A percentile compares a stretch with the other conserved stretches of the same genome.
Evolutionary conservation across 192 early-diverging fungal genomes (phyloP).

Genomic region (Umbelopsis ramanniana): DNA sequence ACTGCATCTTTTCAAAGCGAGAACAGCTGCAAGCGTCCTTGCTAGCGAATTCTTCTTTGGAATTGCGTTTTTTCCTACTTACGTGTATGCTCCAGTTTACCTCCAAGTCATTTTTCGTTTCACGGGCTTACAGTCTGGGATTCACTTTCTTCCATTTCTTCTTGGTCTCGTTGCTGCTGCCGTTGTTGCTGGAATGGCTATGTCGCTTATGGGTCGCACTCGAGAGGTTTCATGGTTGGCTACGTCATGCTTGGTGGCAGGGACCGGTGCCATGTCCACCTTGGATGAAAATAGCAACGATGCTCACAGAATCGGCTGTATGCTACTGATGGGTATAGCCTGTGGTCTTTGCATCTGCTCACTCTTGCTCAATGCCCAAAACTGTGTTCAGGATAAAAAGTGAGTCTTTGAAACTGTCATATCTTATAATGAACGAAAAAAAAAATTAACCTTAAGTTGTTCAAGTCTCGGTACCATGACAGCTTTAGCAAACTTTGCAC

Average conservation of each 20-base stretch:
- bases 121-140: slow-evolving; percentile 51
- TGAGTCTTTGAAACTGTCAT: neutral
- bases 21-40: slow-evolving; percentile 37
- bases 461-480: slow-evolving; percentile 8
- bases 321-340: slow-evolving; percentile 69
- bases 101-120: slow-evolving; percentile 69
- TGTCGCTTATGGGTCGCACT: slow-evolving; percentile 48
- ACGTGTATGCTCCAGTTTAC: slow-evolving; percentile 69
- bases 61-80: slow-evolving; percentile 45
- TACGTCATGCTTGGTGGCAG: slow-evolving; percentile 53
- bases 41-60: slow-evolving; percentile 40
- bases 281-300: slow-evolving; percentile 46
- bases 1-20: slow-evolving; percentile 57
- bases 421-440: neutral
- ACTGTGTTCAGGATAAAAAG: slow-evolving; percentile 15
- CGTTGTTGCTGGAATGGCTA: slow-evolving; percentile 61
- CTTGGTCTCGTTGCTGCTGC: slow-evolving; percentile 61
- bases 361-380: slow-evolving; percentile 10
- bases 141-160: slow-evolving; percentile 73
- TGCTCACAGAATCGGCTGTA: slow-evolving; percentile 58
- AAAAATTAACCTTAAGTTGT: neutral
- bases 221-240: slow-evolving; percentile 54
- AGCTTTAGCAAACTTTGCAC: slow-evolving; percentile 9
- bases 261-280: slow-evolving; percentile 57
- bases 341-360: slow-evolving; percentile 15